A percentile compares a stretch with the other conserved stretches of the same genome.
Evolutionary conservation across 2,329 filamentous ascomycete species (phyloP).

Genomic region (Aspergillus hortae): DNA sequence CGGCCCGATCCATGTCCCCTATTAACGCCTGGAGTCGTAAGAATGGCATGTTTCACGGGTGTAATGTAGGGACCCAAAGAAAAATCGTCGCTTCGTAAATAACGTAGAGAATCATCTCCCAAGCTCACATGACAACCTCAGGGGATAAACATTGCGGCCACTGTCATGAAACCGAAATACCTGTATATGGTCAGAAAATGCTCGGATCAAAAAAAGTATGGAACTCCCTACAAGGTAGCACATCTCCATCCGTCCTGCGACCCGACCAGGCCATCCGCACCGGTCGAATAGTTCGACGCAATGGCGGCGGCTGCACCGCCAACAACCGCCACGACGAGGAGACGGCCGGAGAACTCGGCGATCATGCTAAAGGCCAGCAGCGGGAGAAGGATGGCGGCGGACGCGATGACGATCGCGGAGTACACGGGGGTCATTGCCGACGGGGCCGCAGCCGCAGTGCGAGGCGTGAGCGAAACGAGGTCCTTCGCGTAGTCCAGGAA

Average conservation of each 20-base stretch:
- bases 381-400: conserved; percentile 54
- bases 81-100: background rate
- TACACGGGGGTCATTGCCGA: conserved; percentile 26
- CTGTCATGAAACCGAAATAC: conserved; percentile 39
- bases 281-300: conserved; percentile 34
- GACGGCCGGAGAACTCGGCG: conserved; percentile 54
- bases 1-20: background rate
- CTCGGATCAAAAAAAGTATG: background rate
- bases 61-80: background rate
- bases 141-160: conserved; percentile 37
- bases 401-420: conserved; percentile 45
- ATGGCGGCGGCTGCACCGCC: conserved; percentile 45
- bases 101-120: background rate
- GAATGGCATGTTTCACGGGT: too few species aligned
- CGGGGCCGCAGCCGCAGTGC: conserved; percentile 5
- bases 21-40: too few species aligned
- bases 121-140: conserved; percentile 11
- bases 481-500: conserved; percentile 53
- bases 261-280: conserved; percentile 33
- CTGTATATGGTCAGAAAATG: conserved; percentile 16
- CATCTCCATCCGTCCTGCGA: conserved; percentile 40
- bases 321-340: conserved; percentile 55
- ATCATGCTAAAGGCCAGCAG: conserved; percentile 58
- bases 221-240: conserved; percentile 31
- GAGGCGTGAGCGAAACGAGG: conserved; percentile 33